Evolutionary conservation across 352 stramenopile genomes (phyloP), one percentile per base, ranked within the genome.

Genomic region (Phytophthora capsici): DNA sequence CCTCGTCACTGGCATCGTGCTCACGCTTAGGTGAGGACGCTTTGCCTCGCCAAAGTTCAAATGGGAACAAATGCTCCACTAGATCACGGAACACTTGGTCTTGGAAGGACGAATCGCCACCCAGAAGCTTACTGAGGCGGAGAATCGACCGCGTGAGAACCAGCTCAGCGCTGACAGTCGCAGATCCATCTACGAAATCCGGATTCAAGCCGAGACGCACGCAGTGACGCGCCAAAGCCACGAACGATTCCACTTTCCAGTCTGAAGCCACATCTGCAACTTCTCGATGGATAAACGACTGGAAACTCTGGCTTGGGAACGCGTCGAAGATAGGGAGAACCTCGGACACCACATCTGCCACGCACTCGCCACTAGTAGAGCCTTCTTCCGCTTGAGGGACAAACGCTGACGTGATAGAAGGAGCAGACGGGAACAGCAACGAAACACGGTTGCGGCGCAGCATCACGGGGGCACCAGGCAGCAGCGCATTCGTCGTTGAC

Each of bases 171-270:
- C 57, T 70, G 32, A 66, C 28, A 12, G 25, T 40, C 41, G 37
- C 53, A 36, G 30, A 6, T 20, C 38, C 44, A 16, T 22, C 34
- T 3, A 60, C 48, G 7, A 46, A 62, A 38, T 65, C 54, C 6
- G 47, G 66, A 26, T 59, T 58, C 50, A 91, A 46, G 2, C 76
- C 70, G 19, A 86, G 57, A 4, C 82, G 82, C 26, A 93, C 75
- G 17, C 78, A 90, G 38, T 91, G 84, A 22, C 78, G 76, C 13
- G 84, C 82, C 2, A 91, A 62, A 9, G 74, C 74, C n/a, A 90
- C 75, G 12, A 90, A 84, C 10, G 84, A 92, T 64, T 90, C 80
- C 0, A 88, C 77, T 37, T 90, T 87, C 75, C 75, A 89, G 26
- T 87, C 80, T 0, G 78, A 78, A 16, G 70, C 46, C 13, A 80